Percentiles rank a stretch among this genome's conserved stretches.
Evolutionary conservation across 2,329 filamentous ascomycete species (phyloP).

Genomic region (Talaromyces funiculosus): DNA sequence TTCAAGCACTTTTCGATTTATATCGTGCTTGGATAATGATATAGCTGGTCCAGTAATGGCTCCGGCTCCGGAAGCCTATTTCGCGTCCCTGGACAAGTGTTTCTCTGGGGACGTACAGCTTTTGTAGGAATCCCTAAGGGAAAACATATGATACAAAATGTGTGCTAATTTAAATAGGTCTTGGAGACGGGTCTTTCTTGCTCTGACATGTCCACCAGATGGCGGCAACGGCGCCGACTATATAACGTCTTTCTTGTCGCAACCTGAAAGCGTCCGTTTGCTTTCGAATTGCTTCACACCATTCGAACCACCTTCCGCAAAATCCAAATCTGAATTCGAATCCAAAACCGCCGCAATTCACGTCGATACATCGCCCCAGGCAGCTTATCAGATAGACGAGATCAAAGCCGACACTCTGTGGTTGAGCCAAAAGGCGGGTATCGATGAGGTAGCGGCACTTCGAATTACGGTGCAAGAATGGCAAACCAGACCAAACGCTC

Average conservation of each 20-base stretch:
- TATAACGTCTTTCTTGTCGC: conserved; percentile 64
- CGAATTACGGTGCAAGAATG: conserved; percentile 76
- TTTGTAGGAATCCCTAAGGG: conserved; percentile 51
- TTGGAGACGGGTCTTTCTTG: conserved; percentile 53
- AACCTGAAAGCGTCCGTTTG: conserved; percentile 61
- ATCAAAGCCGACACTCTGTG: conserved; percentile 82
- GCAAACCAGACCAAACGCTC: conserved; percentile 69
- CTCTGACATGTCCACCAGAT: conserved; percentile 37
- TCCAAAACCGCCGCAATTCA: conserved; percentile 84
- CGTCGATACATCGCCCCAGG: conserved; percentile 61
- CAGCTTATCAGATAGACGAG: conserved; percentile 66
- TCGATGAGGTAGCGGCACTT: conserved; percentile 78
- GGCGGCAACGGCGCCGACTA: conserved; percentile 48
- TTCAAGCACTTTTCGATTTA: not conserved
- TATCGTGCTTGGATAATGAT: conserved; percentile 29
- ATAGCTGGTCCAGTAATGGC: conserved; percentile 54
- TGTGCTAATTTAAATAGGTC: conserved; percentile 45
- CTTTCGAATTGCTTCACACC: conserved; percentile 64
- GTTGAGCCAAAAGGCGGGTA: conserved; percentile 70
- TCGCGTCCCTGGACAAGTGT: conserved; percentile 79
- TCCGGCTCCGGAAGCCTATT: conserved; percentile 66
- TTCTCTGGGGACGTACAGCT: conserved; percentile 73
- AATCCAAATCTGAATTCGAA: conserved; percentile 68
- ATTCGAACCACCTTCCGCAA: conserved; percentile 58
- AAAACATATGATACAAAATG: not conserved